Evolutionary conservation across 345 rosid species (phyloP).

Genomic region (Populus pruinosa): DNA sequence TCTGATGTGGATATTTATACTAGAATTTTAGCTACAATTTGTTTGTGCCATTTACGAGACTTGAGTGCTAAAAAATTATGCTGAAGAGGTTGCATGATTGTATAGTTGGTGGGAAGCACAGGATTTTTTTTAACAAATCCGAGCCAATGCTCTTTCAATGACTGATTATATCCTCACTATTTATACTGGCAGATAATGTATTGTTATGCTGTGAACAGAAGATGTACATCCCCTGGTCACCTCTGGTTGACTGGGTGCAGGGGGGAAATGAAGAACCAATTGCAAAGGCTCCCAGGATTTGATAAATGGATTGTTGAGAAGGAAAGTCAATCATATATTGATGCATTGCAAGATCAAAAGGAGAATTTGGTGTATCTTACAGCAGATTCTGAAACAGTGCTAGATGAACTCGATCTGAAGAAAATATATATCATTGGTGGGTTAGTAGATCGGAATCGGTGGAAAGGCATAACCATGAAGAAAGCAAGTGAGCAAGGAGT

Average conservation of each 20-base stretch:
- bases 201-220: constrained; percentile 86
- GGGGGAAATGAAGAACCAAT: constrained; percentile 63
- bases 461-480: constrained; percentile 85
- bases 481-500: constrained; percentile 91
- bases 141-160: not conserved
- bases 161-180: constrained; percentile 4
- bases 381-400: constrained; percentile 72
- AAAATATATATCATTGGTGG: constrained; percentile 77
- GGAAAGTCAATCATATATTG: constrained; percentile 60
- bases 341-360: constrained; percentile 65
- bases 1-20: not conserved
- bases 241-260: constrained; percentile 84
- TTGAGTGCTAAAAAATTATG: too few species aligned
- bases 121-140: not conserved
- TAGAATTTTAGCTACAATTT: not conserved
- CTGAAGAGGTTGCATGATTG: not conserved
- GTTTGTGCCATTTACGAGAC: not conserved
- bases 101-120: not conserved
- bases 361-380: constrained; percentile 79
- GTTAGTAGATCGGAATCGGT: constrained; percentile 87
- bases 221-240: constrained; percentile 54
- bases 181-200: constrained; percentile 66
- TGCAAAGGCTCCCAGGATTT: constrained; percentile 77
- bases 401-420: constrained; percentile 59
- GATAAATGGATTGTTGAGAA: constrained; percentile 91